Evolutionary conservation across 805 yeast genomes (phyloP), one percentile per base, ranked within the genome.

Genomic region (Ogataea saltuana): DNA sequence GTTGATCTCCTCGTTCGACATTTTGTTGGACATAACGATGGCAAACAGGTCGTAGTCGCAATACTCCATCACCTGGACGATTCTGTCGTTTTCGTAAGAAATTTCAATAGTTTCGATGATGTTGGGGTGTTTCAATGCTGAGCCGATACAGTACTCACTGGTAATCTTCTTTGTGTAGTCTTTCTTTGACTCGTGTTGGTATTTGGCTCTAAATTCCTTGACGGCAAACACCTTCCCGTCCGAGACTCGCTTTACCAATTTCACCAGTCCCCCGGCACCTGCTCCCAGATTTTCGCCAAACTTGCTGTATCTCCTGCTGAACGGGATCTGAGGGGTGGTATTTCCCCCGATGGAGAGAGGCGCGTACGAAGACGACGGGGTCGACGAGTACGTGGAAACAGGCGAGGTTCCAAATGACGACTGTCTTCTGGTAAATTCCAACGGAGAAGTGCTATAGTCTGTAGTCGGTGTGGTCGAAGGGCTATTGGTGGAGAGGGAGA

Each of bases 191-290:
- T 90, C 97, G 42, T 78, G 78, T 31, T 76, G 74, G 51, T 83
- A 81, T 59, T 83, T 80, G 13, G 87, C 78, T 51, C 97, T 76
- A 61, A 89, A 90, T 64, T 90, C 97, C 63, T 90, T 90, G 18
- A 90, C 96, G 0, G 97, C 97, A 71, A 88, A 89, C 2, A 86
- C 76, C 55, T 80, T 76, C 22, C 71, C 68, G 65, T 89, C 97
- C 2, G 76, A 64, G 4, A 76, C 65, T 53, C 96, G 68, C 40
- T 74, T 81, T 34, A 88, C 83, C 37, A 89, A 70, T 56, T 81
- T 80, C 25, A 90, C 97, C 12, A 84, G 76, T 4, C 97, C 97
- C 38, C 97, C 97, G 2, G 97, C 97, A 41, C 97, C 97, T 16
- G 93, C 93, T 42, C 97, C 97, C 36, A 90, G 72, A 45, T 79